Conservation (phyloP, 108 stramenopile species). For the Cylindrotheca closterium region DNA sequence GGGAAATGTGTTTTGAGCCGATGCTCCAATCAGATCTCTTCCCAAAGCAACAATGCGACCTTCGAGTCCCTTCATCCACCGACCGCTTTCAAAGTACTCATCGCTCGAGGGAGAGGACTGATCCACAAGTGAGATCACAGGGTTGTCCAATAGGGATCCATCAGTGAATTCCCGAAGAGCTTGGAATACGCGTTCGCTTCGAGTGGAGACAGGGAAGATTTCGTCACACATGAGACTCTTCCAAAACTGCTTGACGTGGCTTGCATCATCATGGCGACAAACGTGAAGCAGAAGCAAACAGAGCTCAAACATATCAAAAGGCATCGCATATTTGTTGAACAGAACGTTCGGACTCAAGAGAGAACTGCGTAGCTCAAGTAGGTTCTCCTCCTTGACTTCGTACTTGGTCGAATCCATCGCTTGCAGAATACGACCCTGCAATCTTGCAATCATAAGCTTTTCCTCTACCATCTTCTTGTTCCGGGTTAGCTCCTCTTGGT, state of each 20-base stretch:
- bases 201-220: constrained; percentile 68
- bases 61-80: constrained; percentile 61
- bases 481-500: constrained; percentile 30
- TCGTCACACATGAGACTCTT: constrained; percentile 74
- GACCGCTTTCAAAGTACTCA: constrained; percentile 70
- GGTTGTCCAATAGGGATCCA: constrained; percentile 22
- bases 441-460: constrained; percentile 60
- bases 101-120: constrained; percentile 9
- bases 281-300: constrained; percentile 72
- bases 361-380: constrained; percentile 39
- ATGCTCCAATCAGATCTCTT: constrained; percentile 60
- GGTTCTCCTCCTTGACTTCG: constrained; percentile 35
- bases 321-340: constrained; percentile 75
- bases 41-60: constrained; percentile 55
- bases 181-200: constrained; percentile 32
- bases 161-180: constrained; percentile 45
- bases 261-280: constrained; percentile 51
- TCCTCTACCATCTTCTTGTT: constrained; percentile 46
- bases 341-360: constrained; percentile 65
- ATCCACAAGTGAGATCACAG: constrained; percentile 22
- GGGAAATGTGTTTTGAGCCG: constrained; percentile 71
- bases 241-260: constrained; percentile 62
- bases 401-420: constrained; percentile 47
- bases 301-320: constrained; percentile 65
- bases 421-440: constrained; percentile 67